phyloP scores from a whole-genome alignment of 2,329 filamentous ascomycete species.

The Cladobotryum protrusum region DNA sequence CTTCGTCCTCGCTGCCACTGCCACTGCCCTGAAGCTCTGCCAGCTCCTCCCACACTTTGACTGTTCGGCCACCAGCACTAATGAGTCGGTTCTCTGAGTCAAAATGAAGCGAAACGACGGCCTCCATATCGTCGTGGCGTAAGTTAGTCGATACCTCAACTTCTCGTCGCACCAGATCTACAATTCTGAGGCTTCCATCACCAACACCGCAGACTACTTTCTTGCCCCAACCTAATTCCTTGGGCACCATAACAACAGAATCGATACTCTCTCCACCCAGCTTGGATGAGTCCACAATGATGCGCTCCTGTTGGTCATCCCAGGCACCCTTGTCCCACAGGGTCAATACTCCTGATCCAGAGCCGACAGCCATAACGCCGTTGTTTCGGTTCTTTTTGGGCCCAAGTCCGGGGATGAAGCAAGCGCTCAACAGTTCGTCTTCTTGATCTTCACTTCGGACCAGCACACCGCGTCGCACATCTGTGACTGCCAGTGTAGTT shows the following conservation, averaged over 20 bases:
- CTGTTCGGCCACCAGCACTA: constrained; percentile 73
- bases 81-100: constrained; percentile 84
- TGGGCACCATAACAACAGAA: constrained; percentile 65
- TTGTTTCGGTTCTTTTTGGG: constrained; percentile 60
- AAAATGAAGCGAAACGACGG: constrained; percentile 74
- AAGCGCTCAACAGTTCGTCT: constrained; percentile 79
- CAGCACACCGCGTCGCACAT: constrained; percentile 78
- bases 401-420: constrained; percentile 70
- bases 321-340: constrained; percentile 92
- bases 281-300: constrained; percentile 62
- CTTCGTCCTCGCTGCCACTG: constrained; percentile 43
- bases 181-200: constrained; percentile 71
- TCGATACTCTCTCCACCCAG: constrained; percentile 73
- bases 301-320: constrained; percentile 90
- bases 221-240: constrained; percentile 62
- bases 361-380: constrained; percentile 71
- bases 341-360: constrained; percentile 73
- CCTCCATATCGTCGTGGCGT: constrained; percentile 79
- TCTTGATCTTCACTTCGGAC: constrained; percentile 92
- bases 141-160: constrained; percentile 56
- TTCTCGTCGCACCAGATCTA: constrained; percentile 68
- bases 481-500: constrained; percentile 83
- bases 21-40: constrained; percentile 42
- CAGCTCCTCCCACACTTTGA: constrained; percentile 91
- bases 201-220: constrained; percentile 75